Evolutionary conservation across 2,329 filamentous ascomycete genomes (phyloP), one percentile per base, ranked within the genome.

Genomic region (Fusarium globosum): DNA sequence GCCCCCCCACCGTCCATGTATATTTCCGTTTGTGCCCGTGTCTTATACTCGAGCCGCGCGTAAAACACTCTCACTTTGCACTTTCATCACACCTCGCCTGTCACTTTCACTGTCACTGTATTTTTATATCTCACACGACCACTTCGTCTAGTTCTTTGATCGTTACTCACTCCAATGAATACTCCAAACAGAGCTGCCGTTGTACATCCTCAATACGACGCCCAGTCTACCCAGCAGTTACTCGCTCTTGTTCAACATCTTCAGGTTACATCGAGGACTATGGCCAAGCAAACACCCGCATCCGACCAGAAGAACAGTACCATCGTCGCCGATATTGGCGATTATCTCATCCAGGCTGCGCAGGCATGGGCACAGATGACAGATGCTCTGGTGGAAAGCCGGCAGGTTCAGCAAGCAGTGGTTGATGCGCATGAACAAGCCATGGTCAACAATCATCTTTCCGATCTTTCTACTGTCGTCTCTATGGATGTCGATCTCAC

Each of bases 271-370:
- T 65, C 71, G 18, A 36, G 28, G 39, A 52, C 42, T 33, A 75
- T 73, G 72, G 52, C 72, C 38, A 75, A 65, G 16, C 69, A 71
- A 21, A 28, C 58, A 6, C 43, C 63, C 14, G 52, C 63, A 3
- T n/a, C 67, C 45, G 61, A 69, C 12, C 63, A 65, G n/a, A 43
- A 56, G 28, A 73, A 75, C 6, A 74, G 74, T 10, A 79, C 77
- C 20, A 52, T 83, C 15, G 75, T 82, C 48, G 69, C 65, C 36
- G 79, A 82, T 28, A 76, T 83, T 60, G 81, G 81, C n/a, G 81
- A 82, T 21, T 82, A 82, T 43, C 67, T 83, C 20, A 75, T 73
- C 21, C 77, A 78, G 20, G 80, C 80, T 9, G 80, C 81, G 21
- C 64, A 76, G 23, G 71, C 79, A 35, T 82, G 79, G 81, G 78